phyloP scores from a whole-genome alignment of 1,284 basidiomycete genomes.

The Sanghuangporus weigelae region DNA sequence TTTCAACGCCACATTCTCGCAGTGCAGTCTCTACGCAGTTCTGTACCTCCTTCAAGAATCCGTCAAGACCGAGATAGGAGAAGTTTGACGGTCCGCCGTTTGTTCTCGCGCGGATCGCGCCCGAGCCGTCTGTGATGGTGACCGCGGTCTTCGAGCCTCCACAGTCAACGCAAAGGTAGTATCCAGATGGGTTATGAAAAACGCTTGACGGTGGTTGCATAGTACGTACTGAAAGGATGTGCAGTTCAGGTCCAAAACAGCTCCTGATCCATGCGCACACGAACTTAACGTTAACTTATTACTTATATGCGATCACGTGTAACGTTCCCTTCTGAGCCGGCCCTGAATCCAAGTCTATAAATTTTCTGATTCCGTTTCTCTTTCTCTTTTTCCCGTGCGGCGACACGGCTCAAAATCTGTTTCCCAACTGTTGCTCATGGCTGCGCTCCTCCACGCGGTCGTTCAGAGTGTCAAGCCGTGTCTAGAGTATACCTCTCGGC shows the following conservation, averaged over 20 bases:
- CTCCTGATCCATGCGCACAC: neutral
- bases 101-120: slow-evolving; percentile 56
- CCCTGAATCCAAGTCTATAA: slow-evolving; percentile 24
- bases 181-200: neutral
- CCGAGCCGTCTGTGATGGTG: slow-evolving; percentile 51
- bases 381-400: slow-evolving; percentile 54
- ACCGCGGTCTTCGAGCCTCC: slow-evolving; percentile 79
- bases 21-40: slow-evolving; percentile 47
- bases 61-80: slow-evolving; percentile 49
- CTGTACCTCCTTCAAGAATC: slow-evolving; percentile 44
- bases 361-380: slow-evolving; percentile 24
- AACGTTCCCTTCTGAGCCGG: neutral
- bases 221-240: neutral
- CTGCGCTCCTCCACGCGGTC: slow-evolving; percentile 53
- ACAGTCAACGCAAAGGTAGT: slow-evolving; percentile 76
- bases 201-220: neutral
- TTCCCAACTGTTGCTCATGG: slow-evolving; percentile 82
- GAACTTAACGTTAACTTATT: neutral
- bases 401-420: slow-evolving; percentile 61
- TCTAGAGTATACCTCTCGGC: slow-evolving; percentile 53
- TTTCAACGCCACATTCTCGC: slow-evolving; percentile 16
- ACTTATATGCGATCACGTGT: neutral
- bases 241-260: neutral
- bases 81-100: slow-evolving; percentile 65
- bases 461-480: slow-evolving; percentile 85